Evolutionary conservation across 306 rosid genomes (phyloP).

Genomic region (Citrullus colocynthis): DNA sequence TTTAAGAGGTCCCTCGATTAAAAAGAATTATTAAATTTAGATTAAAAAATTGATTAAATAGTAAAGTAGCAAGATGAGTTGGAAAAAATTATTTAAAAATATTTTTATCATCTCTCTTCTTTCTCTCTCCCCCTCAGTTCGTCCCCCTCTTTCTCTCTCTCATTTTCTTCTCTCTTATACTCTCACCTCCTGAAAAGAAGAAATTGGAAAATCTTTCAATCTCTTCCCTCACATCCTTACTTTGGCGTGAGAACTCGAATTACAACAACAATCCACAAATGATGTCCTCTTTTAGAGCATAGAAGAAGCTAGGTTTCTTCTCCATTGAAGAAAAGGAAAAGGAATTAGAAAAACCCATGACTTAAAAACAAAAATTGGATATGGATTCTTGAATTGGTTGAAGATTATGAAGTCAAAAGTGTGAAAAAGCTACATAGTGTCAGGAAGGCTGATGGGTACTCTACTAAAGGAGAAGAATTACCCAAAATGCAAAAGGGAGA

Average conservation of each 20-base stretch:
- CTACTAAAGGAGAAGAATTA: background rate
- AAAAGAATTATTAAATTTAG: too few relatives aligned
- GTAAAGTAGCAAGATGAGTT: too few relatives aligned
- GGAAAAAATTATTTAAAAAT: too few relatives aligned
- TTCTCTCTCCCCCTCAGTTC: too few relatives aligned
- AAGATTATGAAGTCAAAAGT: background rate
- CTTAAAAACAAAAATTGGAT: background rate
- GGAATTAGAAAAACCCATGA: background rate
- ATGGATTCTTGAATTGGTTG: background rate
- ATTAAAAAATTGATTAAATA: too few relatives aligned
- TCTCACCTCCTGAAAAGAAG: too few relatives aligned
- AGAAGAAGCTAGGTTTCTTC: slow-evolving; percentile 85
- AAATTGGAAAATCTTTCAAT: too few relatives aligned
- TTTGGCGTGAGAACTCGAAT: slow-evolving; percentile 44
- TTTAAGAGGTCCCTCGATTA: too few relatives aligned
- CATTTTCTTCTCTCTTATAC: too few relatives aligned
- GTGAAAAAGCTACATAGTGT: background rate
- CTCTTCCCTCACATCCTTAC: too few relatives aligned
- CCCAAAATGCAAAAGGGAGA: background rate
- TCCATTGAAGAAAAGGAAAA: slow-evolving; percentile 31
- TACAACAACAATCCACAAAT: slow-evolving; percentile 79
- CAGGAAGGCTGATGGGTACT: background rate
- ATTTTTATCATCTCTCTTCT: too few relatives aligned
- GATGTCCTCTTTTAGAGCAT: slow-evolving; percentile 71
- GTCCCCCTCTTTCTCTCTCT: too few relatives aligned